These are phyloP conservation scores for Acer campestre DNA, from an alignment of 345 rosid species.

Conservation along the genomic window DNA sequence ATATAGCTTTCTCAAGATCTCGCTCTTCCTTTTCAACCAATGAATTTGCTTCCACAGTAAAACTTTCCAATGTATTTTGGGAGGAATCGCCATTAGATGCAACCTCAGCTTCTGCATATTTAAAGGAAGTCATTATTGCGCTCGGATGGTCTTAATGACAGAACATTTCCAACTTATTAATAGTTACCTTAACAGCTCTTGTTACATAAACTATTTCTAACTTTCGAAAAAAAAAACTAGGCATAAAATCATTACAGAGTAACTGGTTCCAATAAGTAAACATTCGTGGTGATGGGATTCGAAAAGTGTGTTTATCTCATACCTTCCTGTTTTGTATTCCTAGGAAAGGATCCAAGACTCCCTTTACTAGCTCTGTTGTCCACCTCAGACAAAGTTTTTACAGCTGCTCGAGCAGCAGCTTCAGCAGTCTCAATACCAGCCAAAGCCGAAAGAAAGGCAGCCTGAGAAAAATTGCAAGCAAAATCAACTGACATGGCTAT, in stretches of 20 bases:
- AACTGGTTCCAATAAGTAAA: neutral
- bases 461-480: slow-evolving; percentile 47
- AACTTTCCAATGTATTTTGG: slow-evolving; percentile 36
- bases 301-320: slow-evolving; percentile 13
- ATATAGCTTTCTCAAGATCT: slow-evolving; percentile 65
- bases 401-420: slow-evolving; percentile 86
- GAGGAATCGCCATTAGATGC: slow-evolving; percentile 41
- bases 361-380: slow-evolving; percentile 40
- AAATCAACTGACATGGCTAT: neutral
- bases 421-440: slow-evolving; percentile 79
- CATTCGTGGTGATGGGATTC: neutral
- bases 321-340: slow-evolving; percentile 45
- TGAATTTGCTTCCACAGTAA: slow-evolving; percentile 48
- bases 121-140: slow-evolving; percentile 10
- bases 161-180: neutral
- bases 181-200: neutral
- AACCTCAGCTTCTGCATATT: slow-evolving; percentile 43
- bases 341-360: slow-evolving; percentile 27
- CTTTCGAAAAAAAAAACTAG: neutral
- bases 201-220: neutral
- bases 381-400: slow-evolving; percentile 48
- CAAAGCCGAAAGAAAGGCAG: slow-evolving; percentile 88
- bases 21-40: slow-evolving; percentile 64
- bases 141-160: slow-evolving; percentile 10
- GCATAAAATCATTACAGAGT: neutral